phyloP scores from a whole-genome alignment of 495 filamentous ascomycete species.

The Talaromyces proteolyticus region DNA sequence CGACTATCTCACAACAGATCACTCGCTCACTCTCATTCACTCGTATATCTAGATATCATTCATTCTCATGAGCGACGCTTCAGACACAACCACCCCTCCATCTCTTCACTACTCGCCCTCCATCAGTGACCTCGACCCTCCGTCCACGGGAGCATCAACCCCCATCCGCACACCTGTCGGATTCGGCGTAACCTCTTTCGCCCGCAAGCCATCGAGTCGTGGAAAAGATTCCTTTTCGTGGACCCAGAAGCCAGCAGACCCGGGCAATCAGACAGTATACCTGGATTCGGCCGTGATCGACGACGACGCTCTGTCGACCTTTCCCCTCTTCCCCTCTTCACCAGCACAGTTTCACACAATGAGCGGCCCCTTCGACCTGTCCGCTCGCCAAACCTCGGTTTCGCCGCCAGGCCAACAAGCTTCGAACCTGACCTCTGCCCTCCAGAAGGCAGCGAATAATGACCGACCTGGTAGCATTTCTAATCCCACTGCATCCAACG shows the following conservation, averaged over 20 bases:
- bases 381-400: slow-evolving; percentile 55
- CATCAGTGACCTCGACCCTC: slow-evolving; percentile 32
- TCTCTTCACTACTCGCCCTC: slow-evolving; percentile 30
- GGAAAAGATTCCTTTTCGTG: slow-evolving; percentile 34
- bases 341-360: slow-evolving; percentile 30
- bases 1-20: no score
- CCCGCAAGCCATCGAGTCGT: slow-evolving; percentile 32
- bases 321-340: slow-evolving; percentile 39
- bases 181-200: slow-evolving; percentile 27
- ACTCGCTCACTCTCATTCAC: no score
- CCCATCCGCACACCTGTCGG: slow-evolving; percentile 38
- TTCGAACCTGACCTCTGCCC: slow-evolving; percentile 57
- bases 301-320: slow-evolving; percentile 29
- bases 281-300: slow-evolving; percentile 28
- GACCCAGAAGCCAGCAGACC: slow-evolving; percentile 22
- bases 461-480: slow-evolving; percentile 12
- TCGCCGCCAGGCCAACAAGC: slow-evolving; percentile 56
- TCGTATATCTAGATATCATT: no score
- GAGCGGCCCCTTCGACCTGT: slow-evolving; percentile 58
- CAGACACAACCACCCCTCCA: slow-evolving; percentile 29
- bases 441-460: slow-evolving; percentile 43
- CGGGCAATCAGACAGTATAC: slow-evolving; percentile 17
- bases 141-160: slow-evolving; percentile 36
- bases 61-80: slow-evolving; percentile 42
- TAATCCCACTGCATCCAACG: slow-evolving; percentile 15